Percentiles rank a stretch among this genome's conserved stretches.
Conservation (phyloP, 768 basidiomycete species). For the Coprinellus aureogranulatus region DNA sequence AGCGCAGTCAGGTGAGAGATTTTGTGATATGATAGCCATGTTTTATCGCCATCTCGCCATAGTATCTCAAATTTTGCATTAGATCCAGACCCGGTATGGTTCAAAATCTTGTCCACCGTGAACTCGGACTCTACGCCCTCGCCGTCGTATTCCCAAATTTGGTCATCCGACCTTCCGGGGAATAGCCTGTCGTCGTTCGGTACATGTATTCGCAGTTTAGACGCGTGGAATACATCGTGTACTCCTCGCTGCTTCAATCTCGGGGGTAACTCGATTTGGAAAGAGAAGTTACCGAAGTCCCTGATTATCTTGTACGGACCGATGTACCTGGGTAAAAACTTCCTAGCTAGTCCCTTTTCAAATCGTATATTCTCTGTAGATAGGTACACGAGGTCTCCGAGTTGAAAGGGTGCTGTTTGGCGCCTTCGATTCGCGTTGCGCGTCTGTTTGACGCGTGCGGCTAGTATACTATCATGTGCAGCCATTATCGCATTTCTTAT, state of each 20-base stretch:
- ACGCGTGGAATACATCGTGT: slow-evolving; percentile 27
- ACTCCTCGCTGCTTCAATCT: background rate
- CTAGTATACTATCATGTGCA: slow-evolving; percentile 29
- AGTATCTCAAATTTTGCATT: slow-evolving; percentile 27
- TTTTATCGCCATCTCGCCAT: slow-evolving; percentile 30
- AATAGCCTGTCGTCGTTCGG: slow-evolving; percentile 34
- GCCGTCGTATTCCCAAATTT: slow-evolving; percentile 14
- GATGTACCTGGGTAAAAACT: slow-evolving; percentile 9
- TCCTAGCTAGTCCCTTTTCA: slow-evolving; percentile 3
- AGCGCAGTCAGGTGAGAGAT: slow-evolving; percentile 4
- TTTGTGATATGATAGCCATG: slow-evolving; percentile 30
- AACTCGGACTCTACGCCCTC: slow-evolving; percentile 12
- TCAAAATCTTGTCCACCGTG: slow-evolving; percentile 21
- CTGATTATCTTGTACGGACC: slow-evolving; percentile 7
- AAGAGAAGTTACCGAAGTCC: slow-evolving; percentile 4
- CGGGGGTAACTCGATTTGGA: background rate
- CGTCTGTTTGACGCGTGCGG: slow-evolving; percentile 26
- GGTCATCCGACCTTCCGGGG: slow-evolving; percentile 18
- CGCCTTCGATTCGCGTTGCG: slow-evolving; percentile 21
- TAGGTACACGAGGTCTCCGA: slow-evolving; percentile 5
- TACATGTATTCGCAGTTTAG: slow-evolving; percentile 26
- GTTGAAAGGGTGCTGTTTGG: background rate
- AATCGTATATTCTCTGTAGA: slow-evolving; percentile 8
- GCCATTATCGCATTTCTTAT: slow-evolving; percentile 18
- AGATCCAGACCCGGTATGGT: slow-evolving; percentile 23